phyloP scores from a whole-genome alignment of 2,329 filamentous ascomycete genomes.

The Sphaerostilbella broomeana region DNA sequence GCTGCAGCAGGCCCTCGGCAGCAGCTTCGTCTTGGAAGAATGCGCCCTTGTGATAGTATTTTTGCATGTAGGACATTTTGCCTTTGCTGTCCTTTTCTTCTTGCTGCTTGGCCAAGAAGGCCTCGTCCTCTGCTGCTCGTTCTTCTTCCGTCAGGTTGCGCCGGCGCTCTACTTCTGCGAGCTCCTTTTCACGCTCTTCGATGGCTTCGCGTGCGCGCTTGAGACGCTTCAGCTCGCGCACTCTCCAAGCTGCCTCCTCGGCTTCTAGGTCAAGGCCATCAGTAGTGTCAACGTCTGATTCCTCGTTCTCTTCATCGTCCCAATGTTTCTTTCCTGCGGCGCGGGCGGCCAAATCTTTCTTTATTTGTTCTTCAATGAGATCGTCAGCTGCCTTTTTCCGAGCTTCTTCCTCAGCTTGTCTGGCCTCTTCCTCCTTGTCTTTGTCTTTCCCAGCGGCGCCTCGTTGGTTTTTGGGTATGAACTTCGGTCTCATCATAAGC shows the following conservation, averaged over 20 bases:
- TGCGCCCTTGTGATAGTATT: conserved; percentile 94
- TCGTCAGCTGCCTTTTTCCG: conserved; percentile 66
- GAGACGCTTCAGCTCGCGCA: conserved; percentile 83
- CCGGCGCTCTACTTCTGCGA: conserved; percentile 82
- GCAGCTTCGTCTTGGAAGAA: conserved; percentile 83
- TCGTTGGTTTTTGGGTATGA: conserved; percentile 54
- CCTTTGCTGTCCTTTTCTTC: conserved; percentile 72
- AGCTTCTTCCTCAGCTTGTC: conserved; percentile 50
- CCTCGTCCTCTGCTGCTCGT: conserved; percentile 76
- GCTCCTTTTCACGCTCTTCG: conserved; percentile 74
- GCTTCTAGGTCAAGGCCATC: conserved; percentile 82
- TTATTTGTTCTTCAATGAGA: conserved; percentile 82
- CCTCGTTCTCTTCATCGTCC: conserved; percentile 69
- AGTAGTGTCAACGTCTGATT: conserved; percentile 77
- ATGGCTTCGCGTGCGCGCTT: conserved; percentile 82
- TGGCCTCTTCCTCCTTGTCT: conserved; percentile 30
- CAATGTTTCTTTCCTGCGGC: conserved; percentile 75
- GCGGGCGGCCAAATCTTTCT: conserved; percentile 69
- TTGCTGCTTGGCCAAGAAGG: conserved; percentile 68
- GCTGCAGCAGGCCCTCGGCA: conserved; percentile 65
- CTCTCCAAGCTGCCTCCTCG: conserved; percentile 87
- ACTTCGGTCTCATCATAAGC: conserved; percentile 57
- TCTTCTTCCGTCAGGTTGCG: conserved; percentile 83
- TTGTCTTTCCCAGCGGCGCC: conserved; percentile 25
- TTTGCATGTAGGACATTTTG: conserved; percentile 86